Percentiles rank a stretch among this genome's conserved stretches.
Conservation (phyloP, 495 filamentous ascomycete species). For the Penicillium canescens region DNA sequence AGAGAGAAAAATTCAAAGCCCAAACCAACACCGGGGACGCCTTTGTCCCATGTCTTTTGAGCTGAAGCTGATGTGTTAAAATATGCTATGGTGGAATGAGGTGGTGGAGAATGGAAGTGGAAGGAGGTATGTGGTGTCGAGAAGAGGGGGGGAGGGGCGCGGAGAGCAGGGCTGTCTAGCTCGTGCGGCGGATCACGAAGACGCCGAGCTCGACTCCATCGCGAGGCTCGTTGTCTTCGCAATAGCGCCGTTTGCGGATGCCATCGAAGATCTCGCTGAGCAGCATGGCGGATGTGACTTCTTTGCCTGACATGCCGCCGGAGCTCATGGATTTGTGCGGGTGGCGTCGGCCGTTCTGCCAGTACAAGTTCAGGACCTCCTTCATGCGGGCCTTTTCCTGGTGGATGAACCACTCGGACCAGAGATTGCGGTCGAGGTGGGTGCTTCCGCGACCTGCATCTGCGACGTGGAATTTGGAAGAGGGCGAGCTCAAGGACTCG, state of each 20-base stretch:
- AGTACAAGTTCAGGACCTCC: constrained; percentile 58
- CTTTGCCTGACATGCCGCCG: constrained; percentile 37
- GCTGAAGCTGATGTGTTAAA: constrained; percentile 21
- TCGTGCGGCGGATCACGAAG: constrained; percentile 58
- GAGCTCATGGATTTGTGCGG: constrained; percentile 35
- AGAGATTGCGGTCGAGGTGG: constrained; percentile 55
- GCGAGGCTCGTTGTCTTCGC: constrained; percentile 40
- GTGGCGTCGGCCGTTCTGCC: constrained; percentile 47
- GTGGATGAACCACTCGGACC: constrained; percentile 71
- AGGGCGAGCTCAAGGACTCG: constrained; percentile 37
- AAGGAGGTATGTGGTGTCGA: neutral
- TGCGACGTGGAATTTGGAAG: constrained; percentile 48
- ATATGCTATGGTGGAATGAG: constrained; percentile 15
- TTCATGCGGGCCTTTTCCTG: constrained; percentile 69
- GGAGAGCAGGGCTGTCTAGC: constrained; percentile 20
- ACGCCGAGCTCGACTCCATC: constrained; percentile 63
- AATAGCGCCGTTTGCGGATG: constrained; percentile 50
- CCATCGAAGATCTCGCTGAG: constrained; percentile 66
- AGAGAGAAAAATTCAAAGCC: constrained; percentile 13
- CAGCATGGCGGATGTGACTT: constrained; percentile 54
- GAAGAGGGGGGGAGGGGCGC: neutral
- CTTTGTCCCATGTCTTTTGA: constrained; percentile 23
- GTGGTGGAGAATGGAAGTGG: constrained; percentile 16
- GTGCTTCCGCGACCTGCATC: constrained; percentile 55
- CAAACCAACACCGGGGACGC: constrained; percentile 24